Conservation (phyloP, 2,329 filamentous ascomycete genomes). For the Zasmidium angulare region DNA sequence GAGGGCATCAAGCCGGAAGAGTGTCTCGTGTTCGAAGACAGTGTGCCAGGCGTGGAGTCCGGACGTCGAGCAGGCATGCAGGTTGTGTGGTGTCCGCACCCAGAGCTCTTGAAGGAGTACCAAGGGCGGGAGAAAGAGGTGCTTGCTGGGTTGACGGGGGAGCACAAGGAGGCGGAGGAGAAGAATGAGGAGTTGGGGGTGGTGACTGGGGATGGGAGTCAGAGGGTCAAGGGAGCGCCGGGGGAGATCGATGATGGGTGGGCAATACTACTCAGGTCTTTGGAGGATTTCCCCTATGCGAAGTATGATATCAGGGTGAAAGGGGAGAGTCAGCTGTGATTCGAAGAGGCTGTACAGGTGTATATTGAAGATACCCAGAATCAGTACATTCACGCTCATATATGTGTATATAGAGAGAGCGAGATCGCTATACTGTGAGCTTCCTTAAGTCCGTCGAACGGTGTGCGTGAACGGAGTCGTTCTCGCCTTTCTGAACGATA, state of each 20-base stretch:
- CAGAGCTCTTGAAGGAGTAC: constrained; percentile 73
- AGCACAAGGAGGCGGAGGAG: constrained; percentile 57
- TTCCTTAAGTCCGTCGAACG: not conserved
- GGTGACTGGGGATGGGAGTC: constrained; percentile 33
- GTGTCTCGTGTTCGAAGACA: constrained; percentile 95
- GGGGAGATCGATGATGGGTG: constrained; percentile 62
- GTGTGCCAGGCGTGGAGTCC: constrained; percentile 87
- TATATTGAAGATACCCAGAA: not conserved
- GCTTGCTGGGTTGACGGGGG: constrained; percentile 75
- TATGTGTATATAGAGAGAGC: not conserved
- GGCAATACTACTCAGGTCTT: constrained; percentile 51
- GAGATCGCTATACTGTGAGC: not conserved
- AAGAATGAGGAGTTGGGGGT: constrained; percentile 40
- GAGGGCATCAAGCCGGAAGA: constrained; percentile 73
- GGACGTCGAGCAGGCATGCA: constrained; percentile 91
- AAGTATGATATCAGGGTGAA: constrained; percentile 55
- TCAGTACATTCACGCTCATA: not conserved
- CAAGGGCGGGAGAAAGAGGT: constrained; percentile 75
- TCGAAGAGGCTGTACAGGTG: no score
- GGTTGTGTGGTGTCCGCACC: constrained; percentile 88
- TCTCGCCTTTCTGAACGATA: no score
- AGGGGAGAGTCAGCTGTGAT: constrained; percentile 15
- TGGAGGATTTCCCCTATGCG: constrained; percentile 62
- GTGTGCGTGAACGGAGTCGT: no score
- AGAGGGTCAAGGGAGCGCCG: constrained; percentile 45